Conservation (phyloP, 2,329 filamentous ascomycete genomes). For the Aspergillus transmontanensis region DNA sequence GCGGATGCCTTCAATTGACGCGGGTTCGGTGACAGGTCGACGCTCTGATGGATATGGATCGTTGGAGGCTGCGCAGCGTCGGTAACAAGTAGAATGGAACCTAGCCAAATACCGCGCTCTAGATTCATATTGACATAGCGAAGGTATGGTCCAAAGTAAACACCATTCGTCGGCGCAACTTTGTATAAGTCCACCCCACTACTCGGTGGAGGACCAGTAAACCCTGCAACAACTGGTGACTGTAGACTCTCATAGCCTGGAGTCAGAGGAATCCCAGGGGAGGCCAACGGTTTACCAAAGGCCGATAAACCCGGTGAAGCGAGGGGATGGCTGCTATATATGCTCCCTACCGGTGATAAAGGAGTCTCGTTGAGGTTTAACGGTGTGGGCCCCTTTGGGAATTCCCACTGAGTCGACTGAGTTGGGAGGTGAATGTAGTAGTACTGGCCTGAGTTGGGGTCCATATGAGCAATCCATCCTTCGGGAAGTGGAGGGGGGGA, state of each 20-base stretch:
- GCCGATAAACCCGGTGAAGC: conserved; percentile 67
- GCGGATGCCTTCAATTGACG: conserved; percentile 78
- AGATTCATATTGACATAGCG: conserved; percentile 97
- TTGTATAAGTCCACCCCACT: conserved; percentile 94
- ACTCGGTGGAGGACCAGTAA: conserved; percentile 82
- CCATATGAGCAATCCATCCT: conserved; percentile 96
- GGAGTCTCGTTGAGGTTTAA: conserved; percentile 80
- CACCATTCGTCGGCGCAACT: conserved; percentile 87
- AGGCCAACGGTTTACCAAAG: conserved; percentile 63
- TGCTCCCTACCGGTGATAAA: conserved; percentile 77
- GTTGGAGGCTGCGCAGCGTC: conserved; percentile 91
- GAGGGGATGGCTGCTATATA: conserved; percentile 70
- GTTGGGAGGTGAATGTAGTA: conserved; percentile 97
- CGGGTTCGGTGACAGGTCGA: conserved; percentile 89
- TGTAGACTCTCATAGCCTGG: conserved; percentile 84
- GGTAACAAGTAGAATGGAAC: conserved; percentile 90
- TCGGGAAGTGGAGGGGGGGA: conserved; percentile 93
- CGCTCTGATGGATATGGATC: conserved; percentile 89
- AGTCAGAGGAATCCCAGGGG: conserved; percentile 79
- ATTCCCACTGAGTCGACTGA: conserved; percentile 98
- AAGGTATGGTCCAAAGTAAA: conserved; percentile 96
- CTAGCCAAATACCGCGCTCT: conserved; percentile 85
- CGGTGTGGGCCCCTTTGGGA: conserved; percentile 92
- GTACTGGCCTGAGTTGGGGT: conserved; percentile 94
- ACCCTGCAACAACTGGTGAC: conserved; percentile 76